A percentile compares a stretch with the other conserved stretches of the same genome.
These are phyloP conservation scores for Zygosaccharomyces lentus DNA, from an alignment of 805 yeast genomes.

Conservation along the genomic window DNA sequence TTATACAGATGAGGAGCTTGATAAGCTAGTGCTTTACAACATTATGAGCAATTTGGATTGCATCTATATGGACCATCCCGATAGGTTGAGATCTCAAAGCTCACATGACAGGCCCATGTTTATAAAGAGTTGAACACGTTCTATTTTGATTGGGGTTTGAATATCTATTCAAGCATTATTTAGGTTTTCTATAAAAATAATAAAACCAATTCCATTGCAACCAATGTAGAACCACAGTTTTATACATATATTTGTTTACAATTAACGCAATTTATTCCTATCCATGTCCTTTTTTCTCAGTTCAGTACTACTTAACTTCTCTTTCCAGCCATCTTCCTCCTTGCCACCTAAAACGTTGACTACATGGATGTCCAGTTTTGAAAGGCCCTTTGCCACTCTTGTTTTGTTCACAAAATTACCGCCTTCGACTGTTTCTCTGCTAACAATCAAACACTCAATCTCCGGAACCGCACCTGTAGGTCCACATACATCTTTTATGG, in stretches of 20 bases:
- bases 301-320: conserved; percentile 83
- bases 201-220: background rate
- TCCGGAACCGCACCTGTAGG: conserved; percentile 77
- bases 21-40: conserved; percentile 47
- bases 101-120: conserved; percentile 56
- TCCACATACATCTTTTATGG: conserved; percentile 84
- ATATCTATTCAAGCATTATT: background rate
- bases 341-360: conserved; percentile 66
- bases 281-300: conserved; percentile 43
- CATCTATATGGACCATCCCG: conserved; percentile 85
- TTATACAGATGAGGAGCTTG: conserved; percentile 47
- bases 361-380: conserved; percentile 46
- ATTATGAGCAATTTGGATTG: conserved; percentile 47
- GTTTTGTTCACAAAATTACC: conserved; percentile 66
- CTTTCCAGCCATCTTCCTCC: conserved; percentile 51
- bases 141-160: background rate
- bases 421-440: conserved; percentile 74
- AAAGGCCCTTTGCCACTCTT: conserved; percentile 55
- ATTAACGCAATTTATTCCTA: background rate
- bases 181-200: too few species aligned
- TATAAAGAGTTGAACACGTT: conserved; percentile 39
- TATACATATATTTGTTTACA: background rate
- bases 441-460: conserved; percentile 76
- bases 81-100: conserved; percentile 58
- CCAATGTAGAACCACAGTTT: conserved; percentile 3